Evolutionary conservation across 495 filamentous ascomycete genomes (phyloP), one percentile per base, ranked within the genome.

Genomic region (Daldinia bambusicola): DNA sequence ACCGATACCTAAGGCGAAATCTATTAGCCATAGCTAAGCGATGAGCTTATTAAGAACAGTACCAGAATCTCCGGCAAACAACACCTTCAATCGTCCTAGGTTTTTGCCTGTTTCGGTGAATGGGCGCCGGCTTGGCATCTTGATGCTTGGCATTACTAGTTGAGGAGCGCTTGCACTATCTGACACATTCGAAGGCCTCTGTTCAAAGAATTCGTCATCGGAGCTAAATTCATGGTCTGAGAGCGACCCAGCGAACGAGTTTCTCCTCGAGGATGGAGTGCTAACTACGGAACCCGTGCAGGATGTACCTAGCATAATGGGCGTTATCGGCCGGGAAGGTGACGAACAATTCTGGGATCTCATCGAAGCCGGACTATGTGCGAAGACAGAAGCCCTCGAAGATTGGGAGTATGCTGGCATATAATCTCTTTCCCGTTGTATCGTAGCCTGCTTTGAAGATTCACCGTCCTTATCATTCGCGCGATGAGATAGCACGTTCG

Each of bases 131-230:
- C 90, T 94, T 36, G 95, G 96, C 89, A 99, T 97, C 70, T 88
- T 91, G 71, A 99, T 93, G 77, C 93, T 97, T 8, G 95, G 95
- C 96, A 99, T 99, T 69, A 99, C 91, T 14, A 99, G 86, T 78
- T 98, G 95, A 34, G 95, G 93, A 16, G 87, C 88, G 70, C 86
- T 89, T 61, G 83, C 83, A 74, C 84, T 83, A 72, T 84, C 81
- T 57, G 75, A 66, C 75, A 84, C 82, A 67, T 69, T 76, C 36
- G 76, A 64, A 30, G 40, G 37, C 43, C 69, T 43, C 70, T 71
- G 16, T 75, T 78, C 78, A 4, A 83, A 79, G n/a, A 81, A 82
- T 12, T 88, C 84, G 2, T 85, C 85, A 14, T 80, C 83, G n/a
- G 74, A 84, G 72, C 83, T 88, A 20, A 78, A 75, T 1, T 77